Conservation (phyloP, 192 early-diverging fungal species). For the Phlyctochytrium planicorne region DNA sequence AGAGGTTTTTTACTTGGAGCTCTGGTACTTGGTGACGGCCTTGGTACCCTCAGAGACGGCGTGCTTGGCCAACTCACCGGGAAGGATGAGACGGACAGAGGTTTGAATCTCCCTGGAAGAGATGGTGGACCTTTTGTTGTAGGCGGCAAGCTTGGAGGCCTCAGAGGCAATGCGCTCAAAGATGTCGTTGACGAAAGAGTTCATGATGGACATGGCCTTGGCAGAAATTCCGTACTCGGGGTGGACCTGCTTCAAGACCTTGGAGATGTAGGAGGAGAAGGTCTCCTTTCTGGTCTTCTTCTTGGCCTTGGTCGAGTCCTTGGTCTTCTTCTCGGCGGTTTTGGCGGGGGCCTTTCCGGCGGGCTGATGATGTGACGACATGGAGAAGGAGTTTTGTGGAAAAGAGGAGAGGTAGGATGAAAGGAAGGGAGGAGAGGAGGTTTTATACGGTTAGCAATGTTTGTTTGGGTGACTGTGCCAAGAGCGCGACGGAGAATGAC, state of each 20-base stretch:
- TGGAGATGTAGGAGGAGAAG: conserved; percentile 96
- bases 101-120: conserved; percentile 95
- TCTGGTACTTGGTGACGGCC: too few relatives aligned
- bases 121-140: conserved; percentile 97
- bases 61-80: conserved; percentile 95
- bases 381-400: too few relatives aligned
- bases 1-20: too few relatives aligned
- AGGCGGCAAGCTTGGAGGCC: conserved; percentile 70
- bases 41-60: conserved; percentile 98
- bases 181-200: conserved; percentile 98
- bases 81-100: conserved; percentile 71
- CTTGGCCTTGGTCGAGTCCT: conserved; percentile 57
- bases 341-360: conserved; percentile 72
- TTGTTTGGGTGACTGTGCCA: too few relatives aligned
- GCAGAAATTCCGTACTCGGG: conserved; percentile 98
- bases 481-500: too few relatives aligned
- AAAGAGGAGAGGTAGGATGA: too few relatives aligned
- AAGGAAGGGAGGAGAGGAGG: conserved; percentile 1
- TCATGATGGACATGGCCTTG: conserved; percentile 97
- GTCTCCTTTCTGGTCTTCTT: conserved; percentile 84
- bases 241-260: conserved; percentile 97
- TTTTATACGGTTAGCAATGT: not conserved
- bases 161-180: conserved; percentile 89
- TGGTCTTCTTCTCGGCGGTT: conserved; percentile 63
- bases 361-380: too few relatives aligned